phyloP scores from a whole-genome alignment of 163 green algal species.

The Scenedesmus sp. region DNA sequence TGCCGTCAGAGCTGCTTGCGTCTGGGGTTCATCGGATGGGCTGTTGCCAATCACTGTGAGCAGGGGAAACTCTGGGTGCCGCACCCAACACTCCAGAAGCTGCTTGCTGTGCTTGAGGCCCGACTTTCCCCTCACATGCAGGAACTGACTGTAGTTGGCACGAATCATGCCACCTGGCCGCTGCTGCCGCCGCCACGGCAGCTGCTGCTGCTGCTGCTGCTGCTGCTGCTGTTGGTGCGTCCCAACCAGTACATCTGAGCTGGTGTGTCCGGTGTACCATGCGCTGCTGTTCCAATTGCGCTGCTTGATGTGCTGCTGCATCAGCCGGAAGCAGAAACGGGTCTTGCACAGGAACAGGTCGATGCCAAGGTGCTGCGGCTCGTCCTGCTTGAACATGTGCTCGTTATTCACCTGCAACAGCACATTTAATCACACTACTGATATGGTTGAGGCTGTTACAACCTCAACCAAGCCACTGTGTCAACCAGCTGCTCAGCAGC shows the following conservation, averaged over 20 bases:
- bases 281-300: neutral
- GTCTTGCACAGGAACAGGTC: conserved; percentile 52
- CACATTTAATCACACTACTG: no score
- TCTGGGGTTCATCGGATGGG: neutral
- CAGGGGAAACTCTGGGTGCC: conserved; percentile 12
- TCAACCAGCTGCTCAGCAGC: no score
- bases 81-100: conserved; percentile 40
- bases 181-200: no score
- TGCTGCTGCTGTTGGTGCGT: neutral
- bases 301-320: conserved; percentile 8
- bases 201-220: neutral
- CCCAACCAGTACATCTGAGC: neutral
- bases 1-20: neutral
- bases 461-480: no score
- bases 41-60: conserved; percentile 17
- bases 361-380: neutral
- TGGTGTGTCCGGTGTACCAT: conserved; percentile 9
- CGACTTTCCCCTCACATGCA: conserved; percentile 44
- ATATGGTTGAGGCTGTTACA: no score
- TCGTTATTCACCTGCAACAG: conserved; percentile 17
- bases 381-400: conserved; percentile 21
- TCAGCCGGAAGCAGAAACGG: neutral
- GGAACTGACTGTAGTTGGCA: neutral
- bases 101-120: conserved; percentile 30
- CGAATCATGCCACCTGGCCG: neutral